Conservation (phyloP, 1,284 basidiomycete species). For the Xerocomus nothofagi region DNA sequence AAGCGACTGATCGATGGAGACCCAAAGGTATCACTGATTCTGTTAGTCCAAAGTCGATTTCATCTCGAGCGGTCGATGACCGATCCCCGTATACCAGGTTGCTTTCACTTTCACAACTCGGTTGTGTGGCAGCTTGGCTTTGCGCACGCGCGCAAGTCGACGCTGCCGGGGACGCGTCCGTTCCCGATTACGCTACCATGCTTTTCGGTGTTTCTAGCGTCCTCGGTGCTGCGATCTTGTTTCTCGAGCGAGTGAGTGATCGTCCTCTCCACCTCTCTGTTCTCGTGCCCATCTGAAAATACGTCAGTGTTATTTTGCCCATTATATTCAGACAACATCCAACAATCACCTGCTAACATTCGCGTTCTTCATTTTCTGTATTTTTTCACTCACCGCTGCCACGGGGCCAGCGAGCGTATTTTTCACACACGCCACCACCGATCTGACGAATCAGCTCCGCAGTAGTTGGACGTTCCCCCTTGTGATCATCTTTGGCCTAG, state of each 20-base stretch:
- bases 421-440: conserved; percentile 6
- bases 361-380: conserved; percentile 15
- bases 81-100: conserved; percentile 13
- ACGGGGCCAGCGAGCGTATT: conserved; percentile 24
- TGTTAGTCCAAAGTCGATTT: conserved; percentile 17
- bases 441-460: conserved; percentile 15
- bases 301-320: conserved; percentile 25
- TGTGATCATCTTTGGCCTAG: conserved; percentile 17
- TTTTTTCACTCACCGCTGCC: conserved; percentile 25
- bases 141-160: conserved; percentile 14
- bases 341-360: conserved; percentile 18
- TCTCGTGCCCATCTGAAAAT: not conserved
- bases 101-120: conserved; percentile 19
- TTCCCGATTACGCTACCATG: conserved; percentile 12
- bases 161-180: not conserved
- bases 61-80: not conserved
- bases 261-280: not conserved
- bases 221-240: conserved; percentile 15
- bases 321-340: conserved; percentile 17
- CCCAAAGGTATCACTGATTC: conserved; percentile 18
- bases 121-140: conserved; percentile 21
- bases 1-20: not conserved
- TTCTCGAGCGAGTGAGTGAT: conserved; percentile 21
- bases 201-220: conserved; percentile 24
- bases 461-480: conserved; percentile 22